These are phyloP conservation scores for Emergomyces orientalis DNA, from an alignment of 2,329 filamentous ascomycete genomes.

Conservation along the genomic window DNA sequence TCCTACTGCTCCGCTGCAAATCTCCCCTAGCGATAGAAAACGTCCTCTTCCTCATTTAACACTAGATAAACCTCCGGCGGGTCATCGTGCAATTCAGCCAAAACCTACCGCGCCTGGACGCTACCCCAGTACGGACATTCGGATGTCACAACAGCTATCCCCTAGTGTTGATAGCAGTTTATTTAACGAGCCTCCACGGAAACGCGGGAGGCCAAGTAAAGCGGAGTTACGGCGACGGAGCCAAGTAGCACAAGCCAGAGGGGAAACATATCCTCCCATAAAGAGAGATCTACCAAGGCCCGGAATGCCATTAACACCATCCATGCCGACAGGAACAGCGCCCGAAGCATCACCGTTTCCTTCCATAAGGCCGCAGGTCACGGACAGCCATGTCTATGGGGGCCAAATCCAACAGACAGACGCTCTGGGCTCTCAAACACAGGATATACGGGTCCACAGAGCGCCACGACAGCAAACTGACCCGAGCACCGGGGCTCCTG, in stretches of 20 bases:
- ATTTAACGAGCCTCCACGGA: constrained; percentile 28
- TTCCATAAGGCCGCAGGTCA: constrained; percentile 3
- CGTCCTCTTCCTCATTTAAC: constrained; percentile 22
- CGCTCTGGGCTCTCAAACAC: constrained; percentile 9
- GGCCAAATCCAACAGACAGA: constrained; percentile 4
- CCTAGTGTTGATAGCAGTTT: constrained; percentile 23
- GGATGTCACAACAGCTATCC: constrained; percentile 27
- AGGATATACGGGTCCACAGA: constrained; percentile 15
- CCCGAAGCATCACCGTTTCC: not conserved
- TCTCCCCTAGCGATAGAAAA: constrained; percentile 19
- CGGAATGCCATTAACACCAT: not conserved
- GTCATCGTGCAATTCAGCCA: constrained; percentile 34
- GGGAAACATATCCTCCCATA: constrained; percentile 32
- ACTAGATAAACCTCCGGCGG: constrained; percentile 18
- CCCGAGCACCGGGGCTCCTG: constrained; percentile 1
- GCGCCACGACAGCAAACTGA: constrained; percentile 8
- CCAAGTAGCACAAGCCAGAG: constrained; percentile 30
- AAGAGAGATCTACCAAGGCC: constrained; percentile 9
- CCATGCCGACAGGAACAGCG: not conserved
- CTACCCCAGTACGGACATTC: constrained; percentile 26
- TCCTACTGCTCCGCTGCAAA: constrained; percentile 11
- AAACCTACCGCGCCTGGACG: constrained; percentile 28
- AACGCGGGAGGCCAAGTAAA: constrained; percentile 38
- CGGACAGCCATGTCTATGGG: not conserved
- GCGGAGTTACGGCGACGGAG: constrained; percentile 33